Evolutionary conservation across 163 green algal species (phyloP), one percentile per base, ranked within the genome.

Genomic region (Prototheca wickerhamii): DNA sequence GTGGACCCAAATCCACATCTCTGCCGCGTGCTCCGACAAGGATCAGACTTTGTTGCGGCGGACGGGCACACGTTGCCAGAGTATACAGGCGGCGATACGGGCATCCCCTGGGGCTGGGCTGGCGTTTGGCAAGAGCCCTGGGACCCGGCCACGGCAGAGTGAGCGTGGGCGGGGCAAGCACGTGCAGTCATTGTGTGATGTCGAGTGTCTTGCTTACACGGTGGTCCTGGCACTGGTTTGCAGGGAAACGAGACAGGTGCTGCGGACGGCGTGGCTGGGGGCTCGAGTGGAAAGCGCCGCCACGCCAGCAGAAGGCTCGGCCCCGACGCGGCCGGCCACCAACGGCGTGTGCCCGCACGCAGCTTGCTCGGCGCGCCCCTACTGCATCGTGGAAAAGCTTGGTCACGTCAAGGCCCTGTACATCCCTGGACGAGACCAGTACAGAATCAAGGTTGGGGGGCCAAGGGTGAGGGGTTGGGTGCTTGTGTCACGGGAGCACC

Each of bases 71-170:
- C 18, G 18, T 6, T 25, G 34, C 60, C 25, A 21, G 5, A 5
- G 2, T 61, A 29, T 12, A 76, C 62, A 33, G 70, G 75, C 15
- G 66, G 66, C 2, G 43, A 64, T 31, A 63, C 64, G 0, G 54
- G 70, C 25, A 46, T 73, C 3, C 57, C 68, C 4, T 84, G 78
- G 78, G 75, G 78, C 51, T 40, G 34, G 4, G 63, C 40, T n/a
- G 73, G 59, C 33, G 76, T 83, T 32, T 88, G 76, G 76, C 69
- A 80, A 2, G 81, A 88, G 65, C 70, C 73, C 1, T 88, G 56
- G 30, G 71, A 82, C 49, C 44, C 61, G 25, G 46, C 20, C 6
- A 53, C 60, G 0, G 81, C 80, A 33, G 54, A 49, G 58, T 26
- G 44, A 33, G 58, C 12, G 40, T 10, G 40, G 40, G 40, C 10